phyloP scores from a whole-genome alignment of 1,139 yeast genomes.

The Saccharomyces hybrid region DNA sequence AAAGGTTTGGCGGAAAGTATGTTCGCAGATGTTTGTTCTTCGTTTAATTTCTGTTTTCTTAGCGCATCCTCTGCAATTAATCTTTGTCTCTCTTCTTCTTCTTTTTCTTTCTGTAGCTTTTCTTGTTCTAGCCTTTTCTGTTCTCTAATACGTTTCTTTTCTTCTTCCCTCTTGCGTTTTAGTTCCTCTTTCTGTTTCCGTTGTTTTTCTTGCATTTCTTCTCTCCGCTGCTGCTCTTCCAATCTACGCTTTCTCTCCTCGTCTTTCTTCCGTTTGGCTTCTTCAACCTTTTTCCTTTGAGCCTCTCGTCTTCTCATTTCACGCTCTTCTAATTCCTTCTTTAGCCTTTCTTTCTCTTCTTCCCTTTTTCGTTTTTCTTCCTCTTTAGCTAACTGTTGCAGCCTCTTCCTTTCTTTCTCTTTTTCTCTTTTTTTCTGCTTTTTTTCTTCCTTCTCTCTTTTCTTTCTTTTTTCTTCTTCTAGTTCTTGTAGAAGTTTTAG shows the following conservation, averaged over 20 bases:
- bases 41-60: neutral
- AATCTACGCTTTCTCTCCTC: constrained; percentile 38
- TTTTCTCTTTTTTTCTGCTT: constrained; percentile 70
- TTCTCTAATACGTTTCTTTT: constrained; percentile 40
- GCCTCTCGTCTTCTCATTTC: constrained; percentile 41
- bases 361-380: constrained; percentile 34
- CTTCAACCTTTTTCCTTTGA: constrained; percentile 33
- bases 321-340: constrained; percentile 40
- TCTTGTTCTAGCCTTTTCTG: constrained; percentile 37
- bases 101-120: constrained; percentile 32
- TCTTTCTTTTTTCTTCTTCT: constrained; percentile 71
- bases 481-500: constrained; percentile 68
- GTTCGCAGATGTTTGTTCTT: neutral
- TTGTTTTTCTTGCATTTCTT: constrained; percentile 36
- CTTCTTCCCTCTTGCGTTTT: constrained; percentile 36
- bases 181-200: constrained; percentile 35
- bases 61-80: constrained; percentile 32
- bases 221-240: constrained; percentile 38
- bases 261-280: constrained; percentile 34
- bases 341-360: constrained; percentile 37
- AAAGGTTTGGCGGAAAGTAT: neutral
- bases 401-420: constrained; percentile 72
- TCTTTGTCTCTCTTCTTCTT: constrained; percentile 26
- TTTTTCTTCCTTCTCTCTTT: constrained; percentile 67
- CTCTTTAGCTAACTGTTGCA: constrained; percentile 67